These are phyloP conservation scores for Lichtheimia corymbifera DNA, from an alignment of 371 early-diverging fungal genomes.

Conservation along the genomic window DNA sequence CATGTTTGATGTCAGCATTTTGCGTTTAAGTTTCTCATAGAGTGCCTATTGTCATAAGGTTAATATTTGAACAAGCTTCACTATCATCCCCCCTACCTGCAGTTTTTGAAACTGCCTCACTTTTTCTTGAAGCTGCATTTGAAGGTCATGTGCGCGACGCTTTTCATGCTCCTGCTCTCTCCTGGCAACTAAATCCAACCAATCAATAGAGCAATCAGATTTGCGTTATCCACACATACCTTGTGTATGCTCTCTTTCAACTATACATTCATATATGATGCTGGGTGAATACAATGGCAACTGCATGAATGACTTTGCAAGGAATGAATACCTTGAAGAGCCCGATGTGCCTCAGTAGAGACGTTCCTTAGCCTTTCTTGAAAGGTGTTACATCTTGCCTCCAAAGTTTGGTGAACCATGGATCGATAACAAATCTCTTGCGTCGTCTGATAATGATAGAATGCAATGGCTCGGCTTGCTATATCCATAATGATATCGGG, in stretches of 20 bases:
- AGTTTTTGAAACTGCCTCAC: slow-evolving; percentile 67
- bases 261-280: too few relatives aligned
- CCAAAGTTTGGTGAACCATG: slow-evolving; percentile 54
- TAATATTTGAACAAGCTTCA: background rate
- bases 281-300: too few relatives aligned
- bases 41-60: slow-evolving; percentile 31
- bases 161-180: slow-evolving; percentile 61
- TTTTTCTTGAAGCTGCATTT: slow-evolving; percentile 64
- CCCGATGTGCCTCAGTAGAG: slow-evolving; percentile 52
- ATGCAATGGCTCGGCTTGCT: slow-evolving; percentile 70
- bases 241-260: too few relatives aligned
- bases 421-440: slow-evolving; percentile 69
- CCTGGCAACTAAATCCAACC: slow-evolving; percentile 13
- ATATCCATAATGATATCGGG: slow-evolving; percentile 80
- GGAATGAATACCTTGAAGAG: slow-evolving; percentile 47
- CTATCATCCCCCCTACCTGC: slow-evolving; percentile 36
- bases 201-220: too few relatives aligned
- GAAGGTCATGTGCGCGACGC: slow-evolving; percentile 47
- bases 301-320: background rate
- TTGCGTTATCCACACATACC: too few relatives aligned
- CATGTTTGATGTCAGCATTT: slow-evolving; percentile 36
- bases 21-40: slow-evolving; percentile 63
- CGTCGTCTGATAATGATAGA: slow-evolving; percentile 74
- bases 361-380: slow-evolving; percentile 53
- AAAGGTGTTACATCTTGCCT: slow-evolving; percentile 44